Conservation (phyloP, 2,329 filamentous ascomycete genomes). For the Aspergillus sergii region DNA sequence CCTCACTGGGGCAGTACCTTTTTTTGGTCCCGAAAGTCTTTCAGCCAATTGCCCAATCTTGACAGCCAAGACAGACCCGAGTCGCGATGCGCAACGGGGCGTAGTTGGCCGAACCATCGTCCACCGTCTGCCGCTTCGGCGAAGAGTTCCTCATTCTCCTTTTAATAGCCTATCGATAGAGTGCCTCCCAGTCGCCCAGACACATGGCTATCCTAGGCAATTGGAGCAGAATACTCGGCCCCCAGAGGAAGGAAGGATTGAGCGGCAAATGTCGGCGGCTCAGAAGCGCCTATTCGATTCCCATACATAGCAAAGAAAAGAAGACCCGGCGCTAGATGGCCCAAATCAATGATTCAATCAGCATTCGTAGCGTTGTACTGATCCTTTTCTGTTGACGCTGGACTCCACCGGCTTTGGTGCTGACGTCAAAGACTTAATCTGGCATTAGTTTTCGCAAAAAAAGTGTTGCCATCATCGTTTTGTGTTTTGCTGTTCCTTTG, state of each 20-base stretch:
- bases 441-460: neutral
- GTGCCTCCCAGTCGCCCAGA: neutral
- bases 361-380: slow-evolving; percentile 3
- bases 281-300: neutral
- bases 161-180: neutral
- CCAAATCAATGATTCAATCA: neutral
- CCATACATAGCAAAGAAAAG: neutral
- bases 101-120: slow-evolving; percentile 1
- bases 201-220: neutral
- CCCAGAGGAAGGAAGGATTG: neutral
- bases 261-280: slow-evolving; percentile 1
- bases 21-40: neutral
- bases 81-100: neutral
- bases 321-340: neutral
- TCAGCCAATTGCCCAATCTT: neutral
- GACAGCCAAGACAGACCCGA: neutral
- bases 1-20: neutral
- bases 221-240: neutral
- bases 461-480: slow-evolving; percentile 1
- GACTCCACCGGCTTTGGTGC: slow-evolving; percentile 5
- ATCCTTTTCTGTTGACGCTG: neutral
- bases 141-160: neutral
- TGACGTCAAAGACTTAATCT: slow-evolving; percentile 22
- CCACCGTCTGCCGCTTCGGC: neutral
- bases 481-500: neutral